Conservation (phyloP, 257 asterid genomes). For the Ocimum tenuiflorum region DNA sequence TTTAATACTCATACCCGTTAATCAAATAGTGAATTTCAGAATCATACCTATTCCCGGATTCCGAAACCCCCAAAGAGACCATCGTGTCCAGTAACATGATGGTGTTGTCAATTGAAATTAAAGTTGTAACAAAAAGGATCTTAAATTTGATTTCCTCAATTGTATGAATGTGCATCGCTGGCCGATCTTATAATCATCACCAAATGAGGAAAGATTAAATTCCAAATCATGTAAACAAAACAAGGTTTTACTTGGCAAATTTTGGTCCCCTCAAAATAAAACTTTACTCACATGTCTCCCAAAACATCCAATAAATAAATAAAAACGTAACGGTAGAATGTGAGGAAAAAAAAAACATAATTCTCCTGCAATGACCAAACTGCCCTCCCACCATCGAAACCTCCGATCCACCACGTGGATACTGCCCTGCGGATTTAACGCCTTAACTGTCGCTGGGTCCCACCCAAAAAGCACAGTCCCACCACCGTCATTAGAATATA, state of each 20-base stretch:
- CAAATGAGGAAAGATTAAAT: not conserved
- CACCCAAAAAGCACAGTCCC: constrained; percentile 28
- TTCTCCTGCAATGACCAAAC: constrained; percentile 22
- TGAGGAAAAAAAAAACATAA: not conserved
- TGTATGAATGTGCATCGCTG: not conserved
- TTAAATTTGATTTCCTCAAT: no score
- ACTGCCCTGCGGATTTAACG: constrained; percentile 58
- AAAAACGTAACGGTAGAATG: constrained; percentile 29
- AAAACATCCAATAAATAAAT: constrained; percentile 19
- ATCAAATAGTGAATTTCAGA: no score
- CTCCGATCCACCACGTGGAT: constrained; percentile 29
- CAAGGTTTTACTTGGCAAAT: not conserved
- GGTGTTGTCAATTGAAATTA: no score
- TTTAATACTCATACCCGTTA: no score
- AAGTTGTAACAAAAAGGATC: no score
- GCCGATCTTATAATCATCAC: not conserved
- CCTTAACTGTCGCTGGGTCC: constrained; percentile 69
- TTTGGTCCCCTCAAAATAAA: constrained; percentile 6
- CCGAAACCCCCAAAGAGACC: no score
- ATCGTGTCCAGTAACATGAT: not conserved
- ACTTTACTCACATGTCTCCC: constrained; percentile 24
- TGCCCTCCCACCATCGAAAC: constrained; percentile 27
- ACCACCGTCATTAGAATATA: constrained; percentile 32
- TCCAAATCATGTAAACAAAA: not conserved
- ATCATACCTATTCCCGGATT: no score